These are phyloP conservation scores for Emericellopsis cladophorae DNA, from an alignment of 2,329 filamentous ascomycete species.

Conservation along the genomic window DNA sequence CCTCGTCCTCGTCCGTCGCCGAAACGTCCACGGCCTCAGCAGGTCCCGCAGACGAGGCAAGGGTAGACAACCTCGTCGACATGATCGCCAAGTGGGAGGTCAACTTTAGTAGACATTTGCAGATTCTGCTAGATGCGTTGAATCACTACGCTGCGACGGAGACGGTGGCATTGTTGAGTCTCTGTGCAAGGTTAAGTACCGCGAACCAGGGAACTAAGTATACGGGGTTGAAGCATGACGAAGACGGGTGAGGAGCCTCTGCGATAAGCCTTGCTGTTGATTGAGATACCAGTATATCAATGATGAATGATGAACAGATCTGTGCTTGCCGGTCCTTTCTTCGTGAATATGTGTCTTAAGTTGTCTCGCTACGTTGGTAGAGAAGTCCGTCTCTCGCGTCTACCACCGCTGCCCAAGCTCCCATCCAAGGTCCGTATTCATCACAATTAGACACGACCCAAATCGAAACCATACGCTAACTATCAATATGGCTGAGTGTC, in stretches of 20 bases:
- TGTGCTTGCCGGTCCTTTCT: too few species aligned
- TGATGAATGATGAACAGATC: too few species aligned
- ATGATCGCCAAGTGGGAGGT: slow-evolving; percentile 85
- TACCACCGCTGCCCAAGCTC: too few species aligned
- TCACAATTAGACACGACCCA: too few species aligned
- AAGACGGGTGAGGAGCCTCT: slow-evolving; percentile 21
- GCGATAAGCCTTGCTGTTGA: too few species aligned
- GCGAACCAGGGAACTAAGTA: slow-evolving; percentile 66
- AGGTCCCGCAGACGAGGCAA: slow-evolving; percentile 22
- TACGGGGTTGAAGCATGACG: slow-evolving; percentile 45
- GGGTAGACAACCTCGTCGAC: slow-evolving; percentile 70
- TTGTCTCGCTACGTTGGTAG: too few species aligned
- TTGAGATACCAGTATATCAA: too few species aligned
- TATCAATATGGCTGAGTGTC: too few species aligned
- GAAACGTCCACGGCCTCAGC: slow-evolving; percentile 23
- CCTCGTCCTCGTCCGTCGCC: slow-evolving; percentile 14
- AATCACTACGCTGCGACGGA: slow-evolving; percentile 97
- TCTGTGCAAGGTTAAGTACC: slow-evolving; percentile 72
- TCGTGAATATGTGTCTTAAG: too few species aligned
- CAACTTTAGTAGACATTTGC: slow-evolving; percentile 83
- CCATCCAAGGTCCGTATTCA: too few species aligned
- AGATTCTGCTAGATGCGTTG: slow-evolving; percentile 85
- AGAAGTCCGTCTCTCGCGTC: too few species aligned
- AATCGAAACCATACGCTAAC: too few species aligned
- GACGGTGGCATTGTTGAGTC: slow-evolving; percentile 81